Base-by-base conservation (phyloP, 352 stramenopile genomes). In the Thraustochytrium sp. region DNA sequence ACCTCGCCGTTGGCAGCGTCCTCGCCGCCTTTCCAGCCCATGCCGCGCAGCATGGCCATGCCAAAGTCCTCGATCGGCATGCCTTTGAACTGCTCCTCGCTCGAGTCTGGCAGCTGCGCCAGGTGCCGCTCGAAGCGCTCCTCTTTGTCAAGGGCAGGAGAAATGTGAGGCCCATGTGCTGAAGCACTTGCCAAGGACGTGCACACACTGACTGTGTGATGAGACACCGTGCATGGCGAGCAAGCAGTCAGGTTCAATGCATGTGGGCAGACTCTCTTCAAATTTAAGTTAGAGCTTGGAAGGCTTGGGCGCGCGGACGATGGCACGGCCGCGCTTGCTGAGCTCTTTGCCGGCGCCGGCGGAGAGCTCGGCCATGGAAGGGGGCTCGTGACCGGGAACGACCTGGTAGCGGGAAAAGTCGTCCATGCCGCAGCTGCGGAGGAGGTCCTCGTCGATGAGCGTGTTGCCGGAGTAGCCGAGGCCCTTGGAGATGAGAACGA, bases 1-100 rank as follows among this genome's bases (percentile, higher is more conserved):
- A n/a, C 18, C 26, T 40, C 26, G 16, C 51, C 3, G n/a, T 49
- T 40, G 29, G 5, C 26, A 21, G n/a, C 13, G 23, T 5, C 21
- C 18, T 42, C 11, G 48, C n/a, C 9, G 46, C 95, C 95, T 9
- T 86, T 96, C 96, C 96, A 99, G 68, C 96, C 96, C 96, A 99
- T 99, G 16, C 96, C 96, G 21, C 96, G 89, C 9, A 99, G 88
- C 86, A 99, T 88, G 29, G 95, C 96, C 2, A 91, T 92, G 21
- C 96, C 96, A 89, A 99, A 99, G 65, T 98, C 94, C 54, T 93
- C 89, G 62, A 99, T 93, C 0, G 94, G 92, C 40, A 98, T 90
- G 5, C 80, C 65, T n/a, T 91, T 85, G 85, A 97, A 98, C 38
- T 75, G 62, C 4, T 51, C 40, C 44, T 51, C 23, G 11, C 11